Percentiles rank a stretch among this genome's conserved stretches.
These are phyloP conservation scores for Amphibolis antarctica DNA, from an alignment of 106 monocot genomes.

Conservation along the genomic window DNA sequence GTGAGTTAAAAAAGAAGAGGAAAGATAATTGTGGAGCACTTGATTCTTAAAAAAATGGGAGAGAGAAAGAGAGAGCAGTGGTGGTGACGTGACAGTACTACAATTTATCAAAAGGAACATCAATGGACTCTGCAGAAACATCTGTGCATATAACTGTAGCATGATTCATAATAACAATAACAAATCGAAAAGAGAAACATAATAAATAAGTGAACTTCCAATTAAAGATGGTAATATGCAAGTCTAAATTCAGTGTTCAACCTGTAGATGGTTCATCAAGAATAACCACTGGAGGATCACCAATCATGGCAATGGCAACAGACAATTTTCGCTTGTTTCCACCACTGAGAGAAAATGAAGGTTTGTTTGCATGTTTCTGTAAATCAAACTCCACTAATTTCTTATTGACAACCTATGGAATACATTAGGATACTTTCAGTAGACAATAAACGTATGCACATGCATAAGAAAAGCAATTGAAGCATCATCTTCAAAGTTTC, in stretches of 20 bases:
- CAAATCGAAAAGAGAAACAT: neutral
- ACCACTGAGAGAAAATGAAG: constrained; percentile 79
- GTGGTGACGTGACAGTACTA: too few relatives aligned
- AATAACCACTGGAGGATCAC: constrained; percentile 86
- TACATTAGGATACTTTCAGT: neutral
- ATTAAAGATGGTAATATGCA: too few relatives aligned
- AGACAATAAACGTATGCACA: neutral
- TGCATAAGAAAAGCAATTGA: neutral
- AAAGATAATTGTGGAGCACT: too few relatives aligned
- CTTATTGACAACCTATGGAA: constrained; percentile 53
- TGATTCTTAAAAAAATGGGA: too few relatives aligned
- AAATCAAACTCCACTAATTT: constrained; percentile 79
- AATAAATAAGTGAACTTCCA: too few relatives aligned
- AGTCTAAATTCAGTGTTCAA: constrained; percentile 6
- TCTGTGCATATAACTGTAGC: too few relatives aligned
- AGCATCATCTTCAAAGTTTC: neutral
- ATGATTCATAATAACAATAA: too few relatives aligned
- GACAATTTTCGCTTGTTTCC: constrained; percentile 92
- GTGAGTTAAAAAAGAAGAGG: too few relatives aligned
- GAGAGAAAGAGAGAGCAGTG: too few relatives aligned
- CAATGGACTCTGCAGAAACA: too few relatives aligned
- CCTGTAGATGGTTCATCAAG: constrained; percentile 98
- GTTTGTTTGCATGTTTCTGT: constrained; percentile 66
- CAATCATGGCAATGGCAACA: constrained; percentile 97
- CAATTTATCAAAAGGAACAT: too few relatives aligned